phyloP scores from a whole-genome alignment of 225 moss, liverwort and hornwort species.

The Climacium dendroides region DNA sequence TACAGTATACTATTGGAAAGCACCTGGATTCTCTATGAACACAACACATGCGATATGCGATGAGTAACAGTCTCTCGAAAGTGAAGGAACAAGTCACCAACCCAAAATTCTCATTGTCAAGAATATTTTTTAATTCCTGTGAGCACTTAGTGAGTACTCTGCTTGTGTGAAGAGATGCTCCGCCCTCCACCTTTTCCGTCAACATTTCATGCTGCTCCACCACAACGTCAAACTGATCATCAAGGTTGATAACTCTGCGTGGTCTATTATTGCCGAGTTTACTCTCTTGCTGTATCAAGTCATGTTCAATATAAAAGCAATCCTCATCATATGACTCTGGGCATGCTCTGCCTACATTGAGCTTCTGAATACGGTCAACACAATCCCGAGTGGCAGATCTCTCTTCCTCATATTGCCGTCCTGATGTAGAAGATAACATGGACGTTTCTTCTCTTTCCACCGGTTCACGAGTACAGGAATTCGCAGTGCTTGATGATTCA shows the following conservation, averaged over 20 bases:
- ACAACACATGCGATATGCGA: not conserved
- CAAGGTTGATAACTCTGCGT: slow-evolving; percentile 4
- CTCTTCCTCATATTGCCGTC: not conserved
- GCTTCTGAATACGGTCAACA: not conserved
- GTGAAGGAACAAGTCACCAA: not conserved
- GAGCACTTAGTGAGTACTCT: not conserved
- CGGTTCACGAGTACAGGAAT: not conserved
- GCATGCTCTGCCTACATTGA: not conserved
- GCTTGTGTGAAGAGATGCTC: not conserved
- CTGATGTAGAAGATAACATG: not conserved
- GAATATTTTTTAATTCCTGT: not conserved
- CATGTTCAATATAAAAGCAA: not conserved
- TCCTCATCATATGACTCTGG: not conserved
- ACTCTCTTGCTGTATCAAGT: not conserved
- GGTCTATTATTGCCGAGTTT: not conserved
- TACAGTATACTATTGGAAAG: not conserved
- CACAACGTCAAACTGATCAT: not conserved
- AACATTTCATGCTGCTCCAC: not conserved
- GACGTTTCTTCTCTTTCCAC: not conserved
- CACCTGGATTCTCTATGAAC: not conserved
- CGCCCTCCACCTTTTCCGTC: not conserved
- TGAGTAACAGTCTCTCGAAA: not conserved
- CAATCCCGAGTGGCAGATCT: not conserved
- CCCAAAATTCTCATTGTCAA: slow-evolving; percentile 15
- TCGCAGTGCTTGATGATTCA: not conserved